Evolutionary conservation across 1,284 basidiomycete species (phyloP).

Genomic region (Amylostereum areolatum): DNA sequence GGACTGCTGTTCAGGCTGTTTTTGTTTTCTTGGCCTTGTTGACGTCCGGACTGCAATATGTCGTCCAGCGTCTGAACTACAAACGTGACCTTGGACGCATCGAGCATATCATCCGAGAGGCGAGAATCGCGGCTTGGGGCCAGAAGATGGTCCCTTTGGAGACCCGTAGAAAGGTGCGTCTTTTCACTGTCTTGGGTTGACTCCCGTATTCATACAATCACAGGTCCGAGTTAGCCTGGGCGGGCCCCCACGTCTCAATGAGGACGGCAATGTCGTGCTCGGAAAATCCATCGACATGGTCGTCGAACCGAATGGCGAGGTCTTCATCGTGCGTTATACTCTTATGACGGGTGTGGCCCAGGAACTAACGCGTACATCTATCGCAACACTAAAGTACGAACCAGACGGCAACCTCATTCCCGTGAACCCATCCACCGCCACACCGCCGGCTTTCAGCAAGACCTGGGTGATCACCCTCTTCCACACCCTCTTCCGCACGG

Average conservation of each 20-base stretch:
- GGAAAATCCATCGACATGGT: slow-evolving; percentile 67
- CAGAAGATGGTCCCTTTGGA: slow-evolving; percentile 53
- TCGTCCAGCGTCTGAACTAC: slow-evolving; percentile 76
- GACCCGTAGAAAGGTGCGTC: slow-evolving; percentile 60
- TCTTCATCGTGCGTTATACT: slow-evolving; percentile 73
- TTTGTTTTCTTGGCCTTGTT: slow-evolving; percentile 69
- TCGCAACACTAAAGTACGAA: slow-evolving; percentile 32
- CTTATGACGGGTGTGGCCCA: no score
- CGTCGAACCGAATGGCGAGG: slow-evolving; percentile 58
- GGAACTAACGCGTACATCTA: no score
- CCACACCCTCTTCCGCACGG: slow-evolving; percentile 25
- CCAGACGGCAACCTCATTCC: slow-evolving; percentile 45
- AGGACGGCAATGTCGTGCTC: slow-evolving; percentile 43
- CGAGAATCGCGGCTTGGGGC: slow-evolving; percentile 71
- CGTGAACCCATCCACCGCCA: slow-evolving; percentile 43
- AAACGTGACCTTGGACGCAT: slow-evolving; percentile 67
- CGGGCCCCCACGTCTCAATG: slow-evolving; percentile 43
- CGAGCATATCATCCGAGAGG: slow-evolving; percentile 57
- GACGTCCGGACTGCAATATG: slow-evolving; percentile 73
- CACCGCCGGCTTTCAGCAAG: slow-evolving; percentile 35
- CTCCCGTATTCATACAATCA: background rate
- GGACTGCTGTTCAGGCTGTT: slow-evolving; percentile 48
- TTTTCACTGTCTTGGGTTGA: background rate
- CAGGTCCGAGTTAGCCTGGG: slow-evolving; percentile 70
- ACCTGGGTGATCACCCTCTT: slow-evolving; percentile 49